Conservation (phyloP, 2,329 filamentous ascomycete genomes). For the Penicillium corylophilum region DNA sequence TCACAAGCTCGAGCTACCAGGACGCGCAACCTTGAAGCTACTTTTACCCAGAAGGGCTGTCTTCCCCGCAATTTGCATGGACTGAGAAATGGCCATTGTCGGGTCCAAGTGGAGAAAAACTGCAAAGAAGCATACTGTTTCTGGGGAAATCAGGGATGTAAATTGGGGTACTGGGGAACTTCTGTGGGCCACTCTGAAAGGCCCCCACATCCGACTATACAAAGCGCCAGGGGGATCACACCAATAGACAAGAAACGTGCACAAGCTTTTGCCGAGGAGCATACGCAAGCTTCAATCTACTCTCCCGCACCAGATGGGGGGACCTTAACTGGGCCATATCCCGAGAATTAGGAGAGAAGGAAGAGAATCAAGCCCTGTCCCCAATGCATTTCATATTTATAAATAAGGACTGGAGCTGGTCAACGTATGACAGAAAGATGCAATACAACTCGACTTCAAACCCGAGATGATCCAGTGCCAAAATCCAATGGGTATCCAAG, state of each 20-base stretch:
- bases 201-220: slow-evolving; percentile 13
- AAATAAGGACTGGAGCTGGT: neutral
- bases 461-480: neutral
- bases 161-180: neutral
- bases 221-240: neutral
- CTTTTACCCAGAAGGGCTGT: neutral
- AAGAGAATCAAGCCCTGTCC: neutral
- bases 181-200: slow-evolving; percentile 7
- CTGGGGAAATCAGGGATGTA: neutral
- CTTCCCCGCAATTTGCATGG: neutral
- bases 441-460: neutral
- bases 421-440: neutral
- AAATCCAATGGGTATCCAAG: neutral
- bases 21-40: slow-evolving; percentile 1
- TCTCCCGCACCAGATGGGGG: neutral
- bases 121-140: neutral
- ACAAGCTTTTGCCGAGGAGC: neutral
- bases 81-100: neutral
- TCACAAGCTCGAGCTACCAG: neutral
- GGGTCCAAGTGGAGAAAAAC: slow-evolving; percentile 10
- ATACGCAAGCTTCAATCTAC: slow-evolving; percentile 5
- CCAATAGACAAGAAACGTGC: neutral
- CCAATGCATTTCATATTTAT: neutral
- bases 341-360: neutral
- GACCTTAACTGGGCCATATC: slow-evolving; percentile 2